Conservation (phyloP, 2,329 filamentous ascomycete species). For the Fusarium miscanthi region DNA sequence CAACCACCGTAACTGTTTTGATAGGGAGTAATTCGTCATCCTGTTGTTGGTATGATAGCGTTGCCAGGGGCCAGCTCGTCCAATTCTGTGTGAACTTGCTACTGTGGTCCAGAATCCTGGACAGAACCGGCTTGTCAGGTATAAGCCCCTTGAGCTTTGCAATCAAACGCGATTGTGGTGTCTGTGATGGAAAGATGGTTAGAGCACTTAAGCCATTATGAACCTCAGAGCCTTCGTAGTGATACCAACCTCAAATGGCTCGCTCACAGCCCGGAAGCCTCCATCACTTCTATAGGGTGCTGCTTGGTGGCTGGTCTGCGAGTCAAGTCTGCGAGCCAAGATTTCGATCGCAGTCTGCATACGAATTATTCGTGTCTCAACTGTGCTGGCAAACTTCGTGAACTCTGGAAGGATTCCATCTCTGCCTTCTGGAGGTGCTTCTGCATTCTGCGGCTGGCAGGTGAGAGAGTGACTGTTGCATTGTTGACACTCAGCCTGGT, state of each 20-base stretch:
- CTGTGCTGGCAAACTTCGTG: neutral
- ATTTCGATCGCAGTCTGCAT: constrained; percentile 14
- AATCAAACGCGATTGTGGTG: neutral
- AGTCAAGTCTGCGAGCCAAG: neutral
- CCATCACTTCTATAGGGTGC: neutral
- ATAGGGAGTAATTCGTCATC: neutral
- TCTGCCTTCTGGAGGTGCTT: neutral
- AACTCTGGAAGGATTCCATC: constrained; percentile 4
- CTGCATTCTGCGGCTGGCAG: constrained; percentile 57
- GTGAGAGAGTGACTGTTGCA: constrained; percentile 57
- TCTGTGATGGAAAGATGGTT: neutral
- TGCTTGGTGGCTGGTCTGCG: neutral
- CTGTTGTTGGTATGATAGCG: neutral
- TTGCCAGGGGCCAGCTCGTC: constrained; percentile 18
- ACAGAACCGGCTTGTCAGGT: neutral
- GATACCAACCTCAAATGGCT: neutral
- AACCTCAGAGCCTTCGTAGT: neutral
- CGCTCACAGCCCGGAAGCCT: neutral
- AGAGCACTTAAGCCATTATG: neutral
- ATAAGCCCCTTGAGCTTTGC: neutral
- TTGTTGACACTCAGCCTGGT: constrained; percentile 54
- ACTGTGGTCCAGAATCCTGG: constrained; percentile 13
- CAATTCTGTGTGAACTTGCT: constrained; percentile 37
- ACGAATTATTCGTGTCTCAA: constrained; percentile 13
- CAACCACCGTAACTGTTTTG: neutral